Evolutionary conservation across 441 rosid genomes (phyloP).

Genomic region (Erodium trifolium): DNA sequence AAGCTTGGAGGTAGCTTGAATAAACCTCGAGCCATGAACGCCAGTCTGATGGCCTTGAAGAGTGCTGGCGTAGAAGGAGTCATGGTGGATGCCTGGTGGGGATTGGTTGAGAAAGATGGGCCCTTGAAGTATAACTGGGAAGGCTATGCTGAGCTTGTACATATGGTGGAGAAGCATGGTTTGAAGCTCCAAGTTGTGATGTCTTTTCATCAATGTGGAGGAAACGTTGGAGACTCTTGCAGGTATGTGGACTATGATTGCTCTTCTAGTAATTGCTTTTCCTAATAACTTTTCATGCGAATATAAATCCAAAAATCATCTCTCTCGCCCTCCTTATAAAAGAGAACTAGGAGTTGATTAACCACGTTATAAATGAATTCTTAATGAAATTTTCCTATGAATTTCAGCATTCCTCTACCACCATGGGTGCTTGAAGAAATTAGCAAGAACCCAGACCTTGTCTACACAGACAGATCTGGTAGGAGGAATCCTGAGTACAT

Average conservation of each 20-base stretch:
- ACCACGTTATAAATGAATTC: background rate
- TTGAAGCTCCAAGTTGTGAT: constrained; percentile 82
- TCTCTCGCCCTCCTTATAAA: background rate
- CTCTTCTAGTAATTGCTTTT: background rate
- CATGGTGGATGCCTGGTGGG: constrained; percentile 99
- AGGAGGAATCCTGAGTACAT: constrained; percentile 83
- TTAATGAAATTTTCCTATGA: constrained; percentile 12
- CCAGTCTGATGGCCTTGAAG: constrained; percentile 85
- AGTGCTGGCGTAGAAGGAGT: constrained; percentile 90
- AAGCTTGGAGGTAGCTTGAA: constrained; percentile 59
- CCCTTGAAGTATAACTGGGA: constrained; percentile 89
- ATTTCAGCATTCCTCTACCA: constrained; percentile 70
- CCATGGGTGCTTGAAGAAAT: constrained; percentile 97
- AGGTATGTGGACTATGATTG: constrained; percentile 34
- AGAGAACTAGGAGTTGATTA: background rate
- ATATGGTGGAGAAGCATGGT: constrained; percentile 75
- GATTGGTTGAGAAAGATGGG: constrained; percentile 89
- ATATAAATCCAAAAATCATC: background rate
- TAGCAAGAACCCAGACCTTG: constrained; percentile 77
- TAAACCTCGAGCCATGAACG: constrained; percentile 81
- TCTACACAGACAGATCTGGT: constrained; percentile 80
- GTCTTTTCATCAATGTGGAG: constrained; percentile 98
- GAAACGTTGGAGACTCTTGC: constrained; percentile 97
- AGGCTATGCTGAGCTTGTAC: constrained; percentile 76
- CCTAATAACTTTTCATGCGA: background rate